phyloP scores from a whole-genome alignment of 495 filamentous ascomycete genomes.

The Lasiosphaeriaceae sp. region DNA sequence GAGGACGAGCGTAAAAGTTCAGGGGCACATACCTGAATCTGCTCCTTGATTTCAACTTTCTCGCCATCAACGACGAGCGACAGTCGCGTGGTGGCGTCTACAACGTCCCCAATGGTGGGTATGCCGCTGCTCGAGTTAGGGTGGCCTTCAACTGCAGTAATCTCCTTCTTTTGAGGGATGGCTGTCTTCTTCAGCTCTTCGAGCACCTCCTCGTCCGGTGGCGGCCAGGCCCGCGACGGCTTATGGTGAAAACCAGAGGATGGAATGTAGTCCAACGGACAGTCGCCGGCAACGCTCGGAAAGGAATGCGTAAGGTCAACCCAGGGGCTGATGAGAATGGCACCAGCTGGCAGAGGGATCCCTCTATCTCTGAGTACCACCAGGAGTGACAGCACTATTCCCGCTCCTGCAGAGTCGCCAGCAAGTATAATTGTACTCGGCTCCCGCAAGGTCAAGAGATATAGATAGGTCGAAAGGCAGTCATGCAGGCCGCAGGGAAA shows the following conservation, averaged over 20 bases:
- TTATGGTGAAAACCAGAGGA: conserved; percentile 79
- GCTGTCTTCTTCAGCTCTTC: conserved; percentile 38
- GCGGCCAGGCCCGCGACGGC: conserved; percentile 85
- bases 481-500: conserved; percentile 91
- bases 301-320: conserved; percentile 92
- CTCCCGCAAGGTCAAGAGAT: conserved; percentile 68
- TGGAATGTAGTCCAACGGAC: conserved; percentile 80
- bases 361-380: conserved; percentile 77
- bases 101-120: conserved; percentile 24
- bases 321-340: conserved; percentile 89
- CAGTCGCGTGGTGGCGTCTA: conserved; percentile 43
- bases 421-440: conserved; percentile 75
- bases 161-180: conserved; percentile 19
- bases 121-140: conserved; percentile 7
- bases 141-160: conserved; percentile 1
- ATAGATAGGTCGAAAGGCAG: conserved; percentile 81
- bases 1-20: too few species aligned
- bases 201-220: conserved; percentile 71
- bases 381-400: conserved; percentile 77
- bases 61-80: conserved; percentile 68
- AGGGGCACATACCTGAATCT: conserved; percentile 63
- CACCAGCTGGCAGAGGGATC: conserved; percentile 80
- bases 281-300: conserved; percentile 74
- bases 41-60: conserved; percentile 72
- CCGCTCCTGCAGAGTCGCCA: conserved; percentile 88